These are phyloP conservation scores for Coemansia sp. DNA, from an alignment of 192 early-diverging fungal species.

Conservation along the genomic window DNA sequence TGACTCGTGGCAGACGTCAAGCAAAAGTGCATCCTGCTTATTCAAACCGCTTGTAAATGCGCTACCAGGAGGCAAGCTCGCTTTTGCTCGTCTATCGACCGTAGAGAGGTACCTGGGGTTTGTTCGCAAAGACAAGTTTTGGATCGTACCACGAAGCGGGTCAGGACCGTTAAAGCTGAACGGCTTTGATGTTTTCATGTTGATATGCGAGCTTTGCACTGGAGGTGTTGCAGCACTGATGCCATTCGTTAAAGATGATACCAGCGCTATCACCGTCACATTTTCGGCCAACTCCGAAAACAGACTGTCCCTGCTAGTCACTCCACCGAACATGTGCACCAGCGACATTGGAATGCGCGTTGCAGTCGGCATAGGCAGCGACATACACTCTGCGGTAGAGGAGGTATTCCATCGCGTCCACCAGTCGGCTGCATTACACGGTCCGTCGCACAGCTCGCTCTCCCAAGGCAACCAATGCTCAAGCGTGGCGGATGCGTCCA, in stretches of 20 bases:
- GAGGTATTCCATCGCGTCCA: conserved; percentile 26
- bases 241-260: conserved; percentile 16
- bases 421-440: background rate
- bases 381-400: conserved; percentile 27
- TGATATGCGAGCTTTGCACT: conserved; percentile 19
- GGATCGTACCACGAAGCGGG: conserved; percentile 30
- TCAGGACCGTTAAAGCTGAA: background rate
- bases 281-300: conserved; percentile 6
- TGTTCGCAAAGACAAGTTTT: conserved; percentile 37
- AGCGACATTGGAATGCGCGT: conserved; percentile 13
- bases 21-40: conserved; percentile 28
- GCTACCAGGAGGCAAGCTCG: background rate
- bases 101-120: conserved; percentile 31
- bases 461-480: background rate
- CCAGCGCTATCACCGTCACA: background rate
- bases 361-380: conserved; percentile 18
- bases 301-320: background rate
- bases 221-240: conserved; percentile 30
- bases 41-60: conserved; percentile 5
- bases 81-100: conserved; percentile 21
- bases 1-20: conserved; percentile 34
- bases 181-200: conserved; percentile 13
- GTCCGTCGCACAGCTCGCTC: background rate
- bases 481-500: background rate
- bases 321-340: background rate